These are phyloP conservation scores for Rhypophila decipiens DNA, from an alignment of 495 filamentous ascomycete species.

Conservation along the genomic window DNA sequence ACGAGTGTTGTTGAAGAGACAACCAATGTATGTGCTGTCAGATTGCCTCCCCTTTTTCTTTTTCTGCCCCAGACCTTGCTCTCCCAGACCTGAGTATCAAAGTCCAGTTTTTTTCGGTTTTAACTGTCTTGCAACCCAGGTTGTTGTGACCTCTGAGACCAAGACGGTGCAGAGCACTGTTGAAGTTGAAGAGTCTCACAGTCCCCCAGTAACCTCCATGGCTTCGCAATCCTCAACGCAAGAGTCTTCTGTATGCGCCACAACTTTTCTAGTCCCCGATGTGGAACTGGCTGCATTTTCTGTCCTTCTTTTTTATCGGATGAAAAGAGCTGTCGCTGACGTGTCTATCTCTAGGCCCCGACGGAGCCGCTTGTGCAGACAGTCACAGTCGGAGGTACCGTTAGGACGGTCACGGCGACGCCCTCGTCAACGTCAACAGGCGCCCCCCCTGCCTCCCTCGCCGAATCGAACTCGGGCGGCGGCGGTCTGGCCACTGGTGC, in stretches of 20 bases:
- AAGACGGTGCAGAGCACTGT: constrained; percentile 28
- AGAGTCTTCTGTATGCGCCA: constrained; percentile 21
- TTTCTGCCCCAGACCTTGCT: not conserved
- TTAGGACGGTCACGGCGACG: constrained; percentile 35
- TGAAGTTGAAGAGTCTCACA: constrained; percentile 22
- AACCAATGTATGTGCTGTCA: not conserved
- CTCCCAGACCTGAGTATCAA: not conserved
- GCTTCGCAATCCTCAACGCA: not conserved
- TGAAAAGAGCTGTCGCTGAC: constrained; percentile 11
- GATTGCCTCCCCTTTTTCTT: not conserved
- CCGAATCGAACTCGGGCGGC: constrained; percentile 8
- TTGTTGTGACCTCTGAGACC: constrained; percentile 23
- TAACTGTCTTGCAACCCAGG: constrained; percentile 9
- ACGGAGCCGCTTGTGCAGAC: constrained; percentile 22
- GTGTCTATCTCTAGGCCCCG: not conserved
- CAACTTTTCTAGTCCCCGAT: constrained; percentile 3
- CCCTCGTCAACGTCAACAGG: constrained; percentile 21
- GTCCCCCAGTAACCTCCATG: constrained; percentile 6
- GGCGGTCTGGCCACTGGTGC: constrained; percentile 28
- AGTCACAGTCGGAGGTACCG: constrained; percentile 34
- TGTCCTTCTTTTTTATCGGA: not conserved
- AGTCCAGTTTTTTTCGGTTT: constrained; percentile 5
- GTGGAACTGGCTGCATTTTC: constrained; percentile 6
- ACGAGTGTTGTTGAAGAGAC: too few species aligned
- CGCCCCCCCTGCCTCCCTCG: constrained; percentile 2